Conservation (phyloP, 1,139 yeast species). For the Geotrichum siamense region DNA sequence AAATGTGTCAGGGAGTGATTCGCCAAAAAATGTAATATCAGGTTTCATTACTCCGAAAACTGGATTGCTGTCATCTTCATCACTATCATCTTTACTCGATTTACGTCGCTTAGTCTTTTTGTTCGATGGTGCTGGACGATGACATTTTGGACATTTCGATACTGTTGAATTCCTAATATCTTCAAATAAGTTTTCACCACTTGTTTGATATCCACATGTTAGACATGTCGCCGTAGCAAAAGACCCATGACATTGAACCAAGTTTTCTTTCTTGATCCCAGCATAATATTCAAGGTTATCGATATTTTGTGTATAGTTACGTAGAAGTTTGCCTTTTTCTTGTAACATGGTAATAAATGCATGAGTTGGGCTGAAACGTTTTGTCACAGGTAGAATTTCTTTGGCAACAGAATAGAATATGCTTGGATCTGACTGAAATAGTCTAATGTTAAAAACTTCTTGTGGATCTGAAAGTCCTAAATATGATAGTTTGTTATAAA, state of each 20-base stretch:
- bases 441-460: conserved; percentile 76
- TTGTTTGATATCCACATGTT: conserved; percentile 62
- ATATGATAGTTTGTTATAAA: conserved; percentile 57
- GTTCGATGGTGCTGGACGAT: background rate
- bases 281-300: conserved; percentile 86
- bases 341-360: conserved; percentile 69
- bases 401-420: conserved; percentile 84
- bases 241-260: conserved; percentile 94
- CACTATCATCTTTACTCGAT: conserved; percentile 16
- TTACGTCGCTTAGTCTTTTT: conserved; percentile 7
- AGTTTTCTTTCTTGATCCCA: conserved; percentile 60
- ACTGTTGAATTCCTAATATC: conserved; percentile 54
- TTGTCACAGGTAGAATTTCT: conserved; percentile 68
- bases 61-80: conserved; percentile 24
- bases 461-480: conserved; percentile 86
- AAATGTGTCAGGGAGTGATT: conserved; percentile 68
- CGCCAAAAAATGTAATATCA: conserved; percentile 92
- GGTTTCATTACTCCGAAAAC: conserved; percentile 83
- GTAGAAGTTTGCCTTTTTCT: conserved; percentile 67
- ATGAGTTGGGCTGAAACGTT: conserved; percentile 74
- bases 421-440: conserved; percentile 70
- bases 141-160: conserved; percentile 68
- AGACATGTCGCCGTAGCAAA: conserved; percentile 87
- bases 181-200: conserved; percentile 60
- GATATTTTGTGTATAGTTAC: conserved; percentile 92